phyloP scores from a whole-genome alignment of 768 basidiomycete species.

The Boletus tylopilopsis region DNA sequence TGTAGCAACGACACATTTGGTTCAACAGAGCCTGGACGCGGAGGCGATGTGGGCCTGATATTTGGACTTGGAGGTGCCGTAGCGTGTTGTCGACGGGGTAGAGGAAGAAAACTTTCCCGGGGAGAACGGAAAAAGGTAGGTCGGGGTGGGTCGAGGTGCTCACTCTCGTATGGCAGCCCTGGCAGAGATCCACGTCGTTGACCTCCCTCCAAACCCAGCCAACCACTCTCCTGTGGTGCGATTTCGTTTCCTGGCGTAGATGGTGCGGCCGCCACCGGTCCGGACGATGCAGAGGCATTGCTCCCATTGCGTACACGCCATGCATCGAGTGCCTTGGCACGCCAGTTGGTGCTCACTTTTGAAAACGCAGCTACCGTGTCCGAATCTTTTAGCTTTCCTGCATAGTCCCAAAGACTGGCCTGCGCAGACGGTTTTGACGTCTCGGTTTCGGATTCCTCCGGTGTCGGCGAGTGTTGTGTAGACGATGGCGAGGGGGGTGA shows the following conservation, averaged over 20 bases:
- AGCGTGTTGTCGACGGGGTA: conserved; percentile 26
- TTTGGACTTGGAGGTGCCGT: conserved; percentile 35
- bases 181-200: conserved; percentile 42
- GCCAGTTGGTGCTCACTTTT: conserved; percentile 75
- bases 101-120: conserved; percentile 50
- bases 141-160: conserved; percentile 46
- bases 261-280: not conserved
- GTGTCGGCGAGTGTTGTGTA: conserved; percentile 23
- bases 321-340: conserved; percentile 49
- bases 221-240: conserved; percentile 10
- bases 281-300: conserved; percentile 2
- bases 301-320: conserved; percentile 26
- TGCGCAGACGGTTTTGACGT: conserved; percentile 22
- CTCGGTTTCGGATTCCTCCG: conserved; percentile 15
- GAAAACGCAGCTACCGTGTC: conserved; percentile 67
- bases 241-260: conserved; percentile 24
- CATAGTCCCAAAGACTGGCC: conserved; percentile 61
- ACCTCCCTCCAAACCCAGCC: conserved; percentile 10
- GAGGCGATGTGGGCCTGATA: not conserved
- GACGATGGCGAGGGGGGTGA: conserved; percentile 38
- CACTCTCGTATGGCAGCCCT: conserved; percentile 31
- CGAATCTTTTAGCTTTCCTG: conserved; percentile 70
- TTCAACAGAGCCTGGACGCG: conserved; percentile 21
- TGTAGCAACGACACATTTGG: conserved; percentile 28
- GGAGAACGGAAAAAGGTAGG: conserved; percentile 56